Evolutionary conservation across 2,329 filamentous ascomycete genomes (phyloP).

Genomic region (Colletotrichum ledebouriae): DNA sequence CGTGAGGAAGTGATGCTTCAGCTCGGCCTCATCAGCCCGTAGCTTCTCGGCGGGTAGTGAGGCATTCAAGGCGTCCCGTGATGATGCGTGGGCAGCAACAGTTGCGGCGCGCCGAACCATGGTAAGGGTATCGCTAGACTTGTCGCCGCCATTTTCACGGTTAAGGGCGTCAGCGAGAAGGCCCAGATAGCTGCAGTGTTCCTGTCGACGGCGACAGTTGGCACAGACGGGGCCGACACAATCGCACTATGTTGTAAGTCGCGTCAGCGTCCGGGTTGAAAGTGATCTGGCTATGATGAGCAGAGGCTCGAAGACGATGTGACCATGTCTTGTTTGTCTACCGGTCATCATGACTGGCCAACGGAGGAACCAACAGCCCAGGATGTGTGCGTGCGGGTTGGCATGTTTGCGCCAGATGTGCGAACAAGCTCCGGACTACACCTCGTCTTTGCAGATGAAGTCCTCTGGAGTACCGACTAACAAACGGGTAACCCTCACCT

Average conservation of each 20-base stretch:
- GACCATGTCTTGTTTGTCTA: slow-evolving; percentile 24
- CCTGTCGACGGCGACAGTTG: slow-evolving; percentile 40
- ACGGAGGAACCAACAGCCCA: slow-evolving; percentile 1
- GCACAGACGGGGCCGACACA: slow-evolving; percentile 41
- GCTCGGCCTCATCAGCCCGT: slow-evolving; percentile 41
- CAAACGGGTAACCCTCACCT: slow-evolving; percentile 29
- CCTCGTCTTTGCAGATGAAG: not conserved
- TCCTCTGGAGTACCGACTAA: not conserved
- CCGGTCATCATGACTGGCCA: not conserved
- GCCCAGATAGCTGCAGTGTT: slow-evolving; percentile 42
- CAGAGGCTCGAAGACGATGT: not conserved
- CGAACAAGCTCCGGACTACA: slow-evolving; percentile 1
- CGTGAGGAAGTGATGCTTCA: slow-evolving; percentile 42
- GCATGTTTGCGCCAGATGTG: not conserved
- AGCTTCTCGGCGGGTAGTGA: slow-evolving; percentile 40
- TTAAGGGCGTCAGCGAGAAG: slow-evolving; percentile 39
- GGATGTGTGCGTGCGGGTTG: slow-evolving; percentile 10
- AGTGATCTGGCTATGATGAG: not conserved
- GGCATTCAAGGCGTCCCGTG: slow-evolving; percentile 34
- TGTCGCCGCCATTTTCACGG: slow-evolving; percentile 36
- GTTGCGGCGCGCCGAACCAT: slow-evolving; percentile 41
- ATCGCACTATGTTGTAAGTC: slow-evolving; percentile 31
- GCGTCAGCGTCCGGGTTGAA: slow-evolving; percentile 12
- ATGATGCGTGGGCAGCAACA: slow-evolving; percentile 39
- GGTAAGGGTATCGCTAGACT: slow-evolving; percentile 27